These are phyloP conservation scores for Leccinum longicurvipes DNA, from an alignment of 768 basidiomycete genomes.

Conservation along the genomic window DNA sequence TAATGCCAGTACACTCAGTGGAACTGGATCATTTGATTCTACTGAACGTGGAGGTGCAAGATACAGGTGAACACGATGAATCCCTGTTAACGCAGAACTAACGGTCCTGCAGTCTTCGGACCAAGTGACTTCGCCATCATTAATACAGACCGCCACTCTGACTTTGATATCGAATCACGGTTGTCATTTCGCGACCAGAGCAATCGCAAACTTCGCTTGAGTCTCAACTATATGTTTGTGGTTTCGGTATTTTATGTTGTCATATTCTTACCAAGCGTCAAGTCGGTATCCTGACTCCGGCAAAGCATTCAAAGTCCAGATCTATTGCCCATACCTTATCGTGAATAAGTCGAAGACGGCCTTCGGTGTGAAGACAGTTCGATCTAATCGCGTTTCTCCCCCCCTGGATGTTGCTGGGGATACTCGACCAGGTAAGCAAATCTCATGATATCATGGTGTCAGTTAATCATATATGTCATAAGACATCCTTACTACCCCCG, in stretches of 20 bases:
- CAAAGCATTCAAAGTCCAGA: constrained; percentile 93
- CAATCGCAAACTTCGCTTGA: constrained; percentile 75
- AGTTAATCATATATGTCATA: constrained; percentile 4
- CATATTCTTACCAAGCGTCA: constrained; percentile 6
- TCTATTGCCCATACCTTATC: constrained; percentile 87
- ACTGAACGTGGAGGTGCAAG: constrained; percentile 86
- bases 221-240: constrained; percentile 85
- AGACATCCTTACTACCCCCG: constrained; percentile 51
- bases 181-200: constrained; percentile 70
- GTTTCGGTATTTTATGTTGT: background rate
- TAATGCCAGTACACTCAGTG: constrained; percentile 96
- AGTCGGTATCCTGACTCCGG: constrained; percentile 86
- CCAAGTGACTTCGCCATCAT: constrained; percentile 98
- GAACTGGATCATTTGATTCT: constrained; percentile 88
- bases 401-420: constrained; percentile 86
- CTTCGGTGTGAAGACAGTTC: constrained; percentile 65
- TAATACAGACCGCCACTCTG: constrained; percentile 88
- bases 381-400: constrained; percentile 57
- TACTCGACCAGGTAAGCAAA: constrained; percentile 49
- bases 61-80: constrained; percentile 59
- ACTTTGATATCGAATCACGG: constrained; percentile 76
- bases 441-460: constrained; percentile 13
- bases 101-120: constrained; percentile 61
- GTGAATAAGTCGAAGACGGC: constrained; percentile 91
- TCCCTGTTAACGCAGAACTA: background rate